Conservation (phyloP, 192 early-diverging fungal genomes). For the Lobosporangium transversale region DNA sequence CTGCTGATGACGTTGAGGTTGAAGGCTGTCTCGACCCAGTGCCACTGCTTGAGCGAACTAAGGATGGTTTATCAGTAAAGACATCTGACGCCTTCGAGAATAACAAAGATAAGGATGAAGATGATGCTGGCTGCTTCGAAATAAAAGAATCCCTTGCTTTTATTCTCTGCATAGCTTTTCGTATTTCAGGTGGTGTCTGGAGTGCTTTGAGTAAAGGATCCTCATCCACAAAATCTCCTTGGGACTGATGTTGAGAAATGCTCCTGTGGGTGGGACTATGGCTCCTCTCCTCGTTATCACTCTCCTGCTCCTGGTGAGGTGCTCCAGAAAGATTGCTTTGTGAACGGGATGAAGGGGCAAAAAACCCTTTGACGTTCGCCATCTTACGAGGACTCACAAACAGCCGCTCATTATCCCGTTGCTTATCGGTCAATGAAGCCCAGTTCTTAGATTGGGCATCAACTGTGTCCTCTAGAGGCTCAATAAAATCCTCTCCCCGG, state of each 20-base stretch:
- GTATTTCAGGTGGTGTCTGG: slow-evolving; percentile 25
- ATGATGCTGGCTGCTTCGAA: too few relatives aligned
- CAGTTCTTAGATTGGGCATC: slow-evolving; percentile 2
- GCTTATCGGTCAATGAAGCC: slow-evolving; percentile 19
- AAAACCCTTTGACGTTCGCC: slow-evolving; percentile 41
- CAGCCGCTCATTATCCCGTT: slow-evolving; percentile 27
- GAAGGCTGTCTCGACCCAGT: not conserved
- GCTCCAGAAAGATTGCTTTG: not conserved
- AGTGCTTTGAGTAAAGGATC: slow-evolving; percentile 31
- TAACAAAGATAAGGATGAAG: not conserved
- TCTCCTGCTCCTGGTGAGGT: not conserved
- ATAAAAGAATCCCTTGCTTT: slow-evolving; percentile 6
- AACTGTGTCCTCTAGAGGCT: not conserved
- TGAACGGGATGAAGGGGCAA: slow-evolving; percentile 1
- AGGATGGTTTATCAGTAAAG: not conserved
- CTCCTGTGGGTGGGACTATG: slow-evolving; percentile 27
- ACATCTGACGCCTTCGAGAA: not conserved
- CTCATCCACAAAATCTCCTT: slow-evolving; percentile 6
- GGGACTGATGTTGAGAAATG: slow-evolving; percentile 24
- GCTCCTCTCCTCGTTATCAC: not conserved
- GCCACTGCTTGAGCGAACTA: not conserved
- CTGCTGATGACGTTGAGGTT: not conserved
- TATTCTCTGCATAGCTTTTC: slow-evolving; percentile 8
- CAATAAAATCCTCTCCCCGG: slow-evolving; percentile 16
- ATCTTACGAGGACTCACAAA: slow-evolving; percentile 46